Conservation (phyloP, 2,329 filamentous ascomycete species). For the Huntiella moniliformis region DNA sequence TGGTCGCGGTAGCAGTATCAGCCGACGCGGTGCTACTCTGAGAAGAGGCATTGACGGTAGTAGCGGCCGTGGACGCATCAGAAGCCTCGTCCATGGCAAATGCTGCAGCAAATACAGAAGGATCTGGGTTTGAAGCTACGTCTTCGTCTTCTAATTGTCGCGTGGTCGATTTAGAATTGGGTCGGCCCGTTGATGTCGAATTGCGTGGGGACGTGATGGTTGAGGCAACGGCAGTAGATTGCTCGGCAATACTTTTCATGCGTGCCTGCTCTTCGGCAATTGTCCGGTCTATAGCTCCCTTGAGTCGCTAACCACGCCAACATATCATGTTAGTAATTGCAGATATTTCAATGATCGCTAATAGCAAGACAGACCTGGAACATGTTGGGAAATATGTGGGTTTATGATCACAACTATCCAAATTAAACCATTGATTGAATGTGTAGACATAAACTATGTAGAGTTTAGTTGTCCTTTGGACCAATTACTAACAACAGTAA, state of each 20-base stretch:
- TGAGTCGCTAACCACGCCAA: conserved; percentile 41
- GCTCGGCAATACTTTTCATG: conserved; percentile 36
- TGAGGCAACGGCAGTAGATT: conserved; percentile 22
- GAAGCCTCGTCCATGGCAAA: conserved; percentile 62
- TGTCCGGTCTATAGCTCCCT: conserved; percentile 67
- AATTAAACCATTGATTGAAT: too few species aligned
- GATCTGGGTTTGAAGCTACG: conserved; percentile 45
- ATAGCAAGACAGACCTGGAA: conserved; percentile 12
- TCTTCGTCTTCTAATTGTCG: conserved; percentile 23
- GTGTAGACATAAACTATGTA: too few species aligned
- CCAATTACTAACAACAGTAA: too few species aligned
- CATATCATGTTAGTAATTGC: background rate
- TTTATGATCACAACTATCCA: too few species aligned
- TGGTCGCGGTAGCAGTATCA: too few species aligned
- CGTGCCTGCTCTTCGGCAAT: conserved; percentile 86
- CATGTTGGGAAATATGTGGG: conserved; percentile 8
- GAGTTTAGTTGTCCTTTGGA: too few species aligned
- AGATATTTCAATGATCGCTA: background rate
- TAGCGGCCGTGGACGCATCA: conserved; percentile 23
- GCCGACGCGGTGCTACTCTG: too few species aligned
- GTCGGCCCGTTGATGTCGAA: conserved; percentile 13
- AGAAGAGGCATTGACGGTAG: background rate
- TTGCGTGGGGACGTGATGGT: conserved; percentile 25
- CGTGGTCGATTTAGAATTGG: conserved; percentile 8
- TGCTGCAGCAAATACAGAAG: conserved; percentile 69